Evolutionary conservation across 2,329 filamentous ascomycete species (phyloP).

Genomic region (Talaromyces sp.): DNA sequence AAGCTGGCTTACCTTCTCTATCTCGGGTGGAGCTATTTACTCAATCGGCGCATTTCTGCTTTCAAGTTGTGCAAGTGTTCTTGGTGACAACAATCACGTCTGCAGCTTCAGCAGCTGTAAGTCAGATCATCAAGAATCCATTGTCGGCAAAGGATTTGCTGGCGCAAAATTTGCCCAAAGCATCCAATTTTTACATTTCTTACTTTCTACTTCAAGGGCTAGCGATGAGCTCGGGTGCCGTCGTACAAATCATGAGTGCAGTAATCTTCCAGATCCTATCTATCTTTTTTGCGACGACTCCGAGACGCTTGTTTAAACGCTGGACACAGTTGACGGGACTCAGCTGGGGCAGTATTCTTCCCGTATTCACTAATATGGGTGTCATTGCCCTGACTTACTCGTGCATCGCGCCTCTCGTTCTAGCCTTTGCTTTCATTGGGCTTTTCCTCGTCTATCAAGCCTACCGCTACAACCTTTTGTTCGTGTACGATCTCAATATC

Average conservation of each 20-base stretch:
- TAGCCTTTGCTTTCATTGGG: conserved; percentile 76
- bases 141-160: conserved; percentile 63
- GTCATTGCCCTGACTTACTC: conserved; percentile 85
- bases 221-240: conserved; percentile 67
- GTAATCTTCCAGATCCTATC: conserved; percentile 70
- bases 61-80: conserved; percentile 80
- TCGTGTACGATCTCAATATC: conserved; percentile 74
- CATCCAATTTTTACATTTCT: conserved; percentile 91
- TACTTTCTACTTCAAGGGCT: conserved; percentile 94
- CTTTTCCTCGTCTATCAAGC: conserved; percentile 80
- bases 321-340: conserved; percentile 73
- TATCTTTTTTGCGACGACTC: conserved; percentile 67
- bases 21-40: conserved; percentile 83
- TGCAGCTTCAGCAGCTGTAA: conserved; percentile 69
- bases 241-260: conserved; percentile 72
- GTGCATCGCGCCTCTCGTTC: conserved; percentile 79
- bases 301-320: conserved; percentile 71
- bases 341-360: conserved; percentile 80
- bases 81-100: conserved; percentile 80
- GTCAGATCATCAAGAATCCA: conserved; percentile 66
- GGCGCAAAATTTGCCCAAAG: conserved; percentile 73
- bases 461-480: conserved; percentile 87
- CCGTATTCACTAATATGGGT: conserved; percentile 74
- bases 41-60: conserved; percentile 80
- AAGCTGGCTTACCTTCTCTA: conserved; percentile 75